These are phyloP conservation scores for Pholiota adiposa DNA, from an alignment of 1,284 basidiomycete genomes.

Conservation along the genomic window DNA sequence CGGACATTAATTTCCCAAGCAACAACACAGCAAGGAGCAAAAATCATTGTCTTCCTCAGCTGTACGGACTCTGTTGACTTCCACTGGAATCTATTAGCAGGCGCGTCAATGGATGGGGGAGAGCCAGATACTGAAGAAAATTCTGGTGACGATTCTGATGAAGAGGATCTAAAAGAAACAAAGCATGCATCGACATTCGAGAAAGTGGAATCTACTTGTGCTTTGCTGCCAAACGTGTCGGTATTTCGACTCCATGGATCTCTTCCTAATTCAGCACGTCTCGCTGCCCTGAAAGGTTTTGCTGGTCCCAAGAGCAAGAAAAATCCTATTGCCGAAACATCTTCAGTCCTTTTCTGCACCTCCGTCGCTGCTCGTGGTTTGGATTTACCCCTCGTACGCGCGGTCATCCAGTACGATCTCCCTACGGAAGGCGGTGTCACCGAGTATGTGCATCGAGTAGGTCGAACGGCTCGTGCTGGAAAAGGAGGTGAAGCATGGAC, in stretches of 20 bases:
- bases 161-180: constrained; percentile 23
- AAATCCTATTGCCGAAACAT: constrained; percentile 35
- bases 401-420: constrained; percentile 95
- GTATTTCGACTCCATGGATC: constrained; percentile 97
- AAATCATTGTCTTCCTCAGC: constrained; percentile 94
- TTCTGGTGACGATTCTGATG: constrained; percentile 31
- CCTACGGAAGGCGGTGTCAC: constrained; percentile 97
- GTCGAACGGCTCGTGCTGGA: constrained; percentile 95
- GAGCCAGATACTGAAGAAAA: constrained; percentile 33
- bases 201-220: constrained; percentile 62
- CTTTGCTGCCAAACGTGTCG: constrained; percentile 81
- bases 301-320: constrained; percentile 47
- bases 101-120: constrained; percentile 69
- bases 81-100: constrained; percentile 90
- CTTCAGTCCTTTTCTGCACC: constrained; percentile 90
- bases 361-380: constrained; percentile 97
- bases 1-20: constrained; percentile 74
- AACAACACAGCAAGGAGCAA: constrained; percentile 53
- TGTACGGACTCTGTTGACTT: constrained; percentile 99
- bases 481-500: constrained; percentile 95
- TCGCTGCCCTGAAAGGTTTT: constrained; percentile 85
- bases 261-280: constrained; percentile 81
- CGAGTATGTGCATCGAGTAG: constrained; percentile 97
- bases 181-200: constrained; percentile 35
- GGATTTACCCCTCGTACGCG: constrained; percentile 94